Percentiles rank a stretch among this genome's conserved stretches.
These are phyloP conservation scores for Metarhizium anisopliae DNA, from an alignment of 2,329 filamentous ascomycete species.

Conservation along the genomic window DNA sequence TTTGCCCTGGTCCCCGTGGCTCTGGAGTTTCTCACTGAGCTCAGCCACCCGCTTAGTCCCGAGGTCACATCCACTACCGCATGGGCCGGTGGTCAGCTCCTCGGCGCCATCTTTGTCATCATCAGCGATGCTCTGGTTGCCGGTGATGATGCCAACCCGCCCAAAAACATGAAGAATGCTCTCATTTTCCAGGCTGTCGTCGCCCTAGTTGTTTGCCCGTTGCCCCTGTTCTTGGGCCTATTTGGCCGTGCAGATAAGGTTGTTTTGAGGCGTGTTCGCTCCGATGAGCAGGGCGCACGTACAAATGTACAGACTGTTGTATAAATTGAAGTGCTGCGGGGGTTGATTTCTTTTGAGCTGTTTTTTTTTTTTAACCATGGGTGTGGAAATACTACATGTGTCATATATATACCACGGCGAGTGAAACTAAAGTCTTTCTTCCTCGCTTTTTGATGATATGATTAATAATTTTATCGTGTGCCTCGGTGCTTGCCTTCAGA, in stretches of 20 bases:
- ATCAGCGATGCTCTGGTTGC: constrained; percentile 67
- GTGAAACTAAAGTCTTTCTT: not conserved
- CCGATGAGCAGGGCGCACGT: constrained; percentile 25
- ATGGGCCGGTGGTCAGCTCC: constrained; percentile 79
- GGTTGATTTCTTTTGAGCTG: not conserved
- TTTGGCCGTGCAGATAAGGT: constrained; percentile 53
- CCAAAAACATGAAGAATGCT: constrained; percentile 62
- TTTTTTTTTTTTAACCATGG: not conserved
- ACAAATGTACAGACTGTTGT: not conserved
- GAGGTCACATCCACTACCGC: constrained; percentile 76
- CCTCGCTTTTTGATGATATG: no score
- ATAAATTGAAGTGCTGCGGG: not conserved
- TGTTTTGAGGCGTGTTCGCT: constrained; percentile 38
- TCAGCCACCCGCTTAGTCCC: constrained; percentile 78
- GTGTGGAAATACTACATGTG: not conserved
- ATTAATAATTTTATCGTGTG: no score
- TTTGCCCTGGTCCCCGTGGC: constrained; percentile 78
- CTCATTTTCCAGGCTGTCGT: constrained; percentile 74
- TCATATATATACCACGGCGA: not conserved
- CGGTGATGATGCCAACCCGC: constrained; percentile 43
- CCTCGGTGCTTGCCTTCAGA: no score
- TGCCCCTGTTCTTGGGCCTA: constrained; percentile 60
- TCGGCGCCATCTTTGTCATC: constrained; percentile 79
- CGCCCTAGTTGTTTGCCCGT: constrained; percentile 52
- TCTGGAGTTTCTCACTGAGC: constrained; percentile 78